Base-by-base conservation (phyloP, 495 filamentous ascomycete species). In the Podospora appendiculata region DNA sequence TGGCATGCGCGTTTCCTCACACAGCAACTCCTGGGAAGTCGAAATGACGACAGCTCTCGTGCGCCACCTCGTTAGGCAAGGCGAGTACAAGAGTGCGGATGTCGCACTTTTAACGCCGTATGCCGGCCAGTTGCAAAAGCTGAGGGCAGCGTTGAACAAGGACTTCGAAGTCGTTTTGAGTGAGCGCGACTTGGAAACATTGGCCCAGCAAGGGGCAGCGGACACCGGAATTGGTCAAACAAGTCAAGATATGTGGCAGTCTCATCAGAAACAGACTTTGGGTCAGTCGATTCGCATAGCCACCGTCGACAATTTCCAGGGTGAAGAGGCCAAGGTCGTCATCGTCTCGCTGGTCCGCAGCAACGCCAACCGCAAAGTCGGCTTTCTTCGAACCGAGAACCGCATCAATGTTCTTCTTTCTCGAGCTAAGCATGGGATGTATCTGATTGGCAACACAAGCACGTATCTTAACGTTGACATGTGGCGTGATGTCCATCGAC, bases 291-390 rank as follows among this genome's bases (percentile, higher is more conserved):
- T 94, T 3, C 72, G 84, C 25, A 62, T 89, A 6, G 86, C 89
- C n/a, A 93, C 85, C 0, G 81, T 94, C n/a, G 89, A 93, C 62
- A 91, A 89, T 59, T 91, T 91, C 51, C 87, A 90, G 58, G 86
- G 86, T 7, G 88, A 93, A 61, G 87, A 93, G 58, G 87, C 87
- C 12, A 87, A 88, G 48, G 75, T 92, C 4, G 76, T 93, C 9
- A 72, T 93, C n/a, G 75, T 94, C n/a, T 91, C 88, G 0, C 67
- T 93, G 0, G 89, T 93, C 11, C 76, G 88, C 44, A 87, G 84
- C 65, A 93, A 92, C 56, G 41, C 10, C 18, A 16, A 14, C 45
- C 33, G 8, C 45, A 57, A 40, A 51, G 62, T 3, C 44, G 89
- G 88, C 1, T 95, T 95, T 54, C 68, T 93, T 12, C 80, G 78